Conservation (phyloP, 306 rosid species). For the Abrus pulchellus region DNA sequence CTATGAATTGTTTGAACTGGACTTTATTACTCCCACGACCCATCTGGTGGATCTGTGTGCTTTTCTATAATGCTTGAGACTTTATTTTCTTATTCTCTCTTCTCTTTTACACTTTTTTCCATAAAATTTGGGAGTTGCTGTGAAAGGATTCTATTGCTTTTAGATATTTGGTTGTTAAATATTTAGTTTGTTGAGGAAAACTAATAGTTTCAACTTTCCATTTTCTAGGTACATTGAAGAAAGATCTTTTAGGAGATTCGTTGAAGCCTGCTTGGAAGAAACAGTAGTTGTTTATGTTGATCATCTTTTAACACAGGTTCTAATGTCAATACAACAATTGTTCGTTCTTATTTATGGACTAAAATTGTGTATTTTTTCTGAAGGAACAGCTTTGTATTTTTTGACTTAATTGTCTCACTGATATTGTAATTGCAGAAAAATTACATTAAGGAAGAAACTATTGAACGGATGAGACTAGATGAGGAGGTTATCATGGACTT, state of each 20-base stretch:
- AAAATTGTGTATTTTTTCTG: slow-evolving; percentile 34
- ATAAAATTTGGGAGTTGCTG: not conserved
- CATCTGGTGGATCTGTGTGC: slow-evolving; percentile 6
- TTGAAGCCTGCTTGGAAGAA: slow-evolving; percentile 99
- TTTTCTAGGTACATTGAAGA: slow-evolving; percentile 93
- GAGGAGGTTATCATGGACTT: slow-evolving; percentile 98
- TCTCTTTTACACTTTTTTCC: not conserved
- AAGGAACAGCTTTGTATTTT: slow-evolving; percentile 40
- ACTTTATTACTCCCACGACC: not conserved
- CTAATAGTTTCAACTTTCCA: slow-evolving; percentile 45
- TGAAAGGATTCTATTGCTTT: slow-evolving; percentile 27
- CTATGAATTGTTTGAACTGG: not conserved
- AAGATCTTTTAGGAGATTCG: slow-evolving; percentile 95
- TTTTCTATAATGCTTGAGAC: not conserved
- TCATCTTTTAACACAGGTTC: slow-evolving; percentile 90
- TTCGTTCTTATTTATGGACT: slow-evolving; percentile 32
- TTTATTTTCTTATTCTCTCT: not conserved
- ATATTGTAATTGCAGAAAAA: slow-evolving; percentile 68
- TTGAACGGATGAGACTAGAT: slow-evolving; percentile 96
- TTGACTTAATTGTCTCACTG: slow-evolving; percentile 22
- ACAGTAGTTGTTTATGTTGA: slow-evolving; percentile 88
- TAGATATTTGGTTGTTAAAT: slow-evolving; percentile 26
- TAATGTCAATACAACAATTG: slow-evolving; percentile 2
- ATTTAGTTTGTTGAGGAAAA: slow-evolving; percentile 36
- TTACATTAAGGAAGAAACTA: slow-evolving; percentile 93